Evolutionary conservation across 2,329 filamentous ascomycete genomes (phyloP).

Genomic region (Cercospora sp.): DNA sequence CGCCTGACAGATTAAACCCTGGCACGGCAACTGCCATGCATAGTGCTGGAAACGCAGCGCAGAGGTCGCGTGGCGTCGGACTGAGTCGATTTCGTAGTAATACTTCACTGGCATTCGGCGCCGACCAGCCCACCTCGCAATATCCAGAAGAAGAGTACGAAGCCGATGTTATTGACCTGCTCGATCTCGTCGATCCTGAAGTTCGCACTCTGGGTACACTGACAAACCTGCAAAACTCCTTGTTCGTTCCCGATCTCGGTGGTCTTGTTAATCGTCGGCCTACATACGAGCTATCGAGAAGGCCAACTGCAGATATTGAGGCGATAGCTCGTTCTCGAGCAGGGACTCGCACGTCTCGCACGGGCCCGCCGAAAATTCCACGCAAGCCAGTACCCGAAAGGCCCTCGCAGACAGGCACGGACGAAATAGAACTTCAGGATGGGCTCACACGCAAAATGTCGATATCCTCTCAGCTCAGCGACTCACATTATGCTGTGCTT

Average conservation of each 20-base stretch:
- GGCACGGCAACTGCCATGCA: conserved; percentile 29
- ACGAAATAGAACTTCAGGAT: conserved; percentile 28
- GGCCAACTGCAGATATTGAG: conserved; percentile 34
- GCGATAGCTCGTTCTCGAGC: conserved; percentile 27
- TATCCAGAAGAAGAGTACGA: conserved; percentile 54
- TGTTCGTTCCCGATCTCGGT: conserved; percentile 82
- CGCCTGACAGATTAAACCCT: conserved; percentile 19
- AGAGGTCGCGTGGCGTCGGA: conserved; percentile 29
- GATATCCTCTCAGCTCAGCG: conserved; percentile 67
- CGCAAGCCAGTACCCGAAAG: conserved; percentile 19
- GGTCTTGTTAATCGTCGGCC: conserved; percentile 72
- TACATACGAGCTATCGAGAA: conserved; percentile 70
- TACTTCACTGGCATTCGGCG: conserved; percentile 18
- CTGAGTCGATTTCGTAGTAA: conserved; percentile 24
- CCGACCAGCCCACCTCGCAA: conserved; percentile 17
- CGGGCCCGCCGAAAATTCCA: conserved; percentile 9
- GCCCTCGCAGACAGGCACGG: conserved; percentile 1
- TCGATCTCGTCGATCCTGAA: conserved; percentile 76
- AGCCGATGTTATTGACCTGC: conserved; percentile 63
- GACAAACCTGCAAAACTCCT: conserved; percentile 86
- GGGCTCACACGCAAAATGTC: conserved; percentile 44
- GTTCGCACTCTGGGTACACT: conserved; percentile 79
- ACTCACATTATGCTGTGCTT: conserved; percentile 74
- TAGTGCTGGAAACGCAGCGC: conserved; percentile 33
- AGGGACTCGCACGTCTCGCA: conserved; percentile 23